Evolutionary conservation across 1,139 yeast species (phyloP).

Genomic region (Suhomyces panamericanus): DNA sequence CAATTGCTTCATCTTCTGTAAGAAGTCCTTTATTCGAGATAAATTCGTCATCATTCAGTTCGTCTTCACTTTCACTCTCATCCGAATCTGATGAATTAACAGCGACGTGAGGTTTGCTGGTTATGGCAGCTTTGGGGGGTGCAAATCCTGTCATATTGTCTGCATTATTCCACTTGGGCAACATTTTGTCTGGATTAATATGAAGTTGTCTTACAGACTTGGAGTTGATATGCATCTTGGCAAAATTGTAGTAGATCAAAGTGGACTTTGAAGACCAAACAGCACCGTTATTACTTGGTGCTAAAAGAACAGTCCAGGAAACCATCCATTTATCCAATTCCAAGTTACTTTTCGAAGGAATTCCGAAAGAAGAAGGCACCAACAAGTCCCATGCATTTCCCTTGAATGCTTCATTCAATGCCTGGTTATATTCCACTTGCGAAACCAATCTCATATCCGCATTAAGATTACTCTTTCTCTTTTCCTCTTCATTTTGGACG

Average conservation of each 20-base stretch:
- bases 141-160: not conserved
- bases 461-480: slow-evolving; percentile 13
- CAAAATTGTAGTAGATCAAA: slow-evolving; percentile 68
- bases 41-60: slow-evolving; percentile 31
- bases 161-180: slow-evolving; percentile 38
- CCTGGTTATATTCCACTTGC: slow-evolving; percentile 72
- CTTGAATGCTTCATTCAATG: slow-evolving; percentile 56
- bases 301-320: slow-evolving; percentile 69
- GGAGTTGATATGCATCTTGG: slow-evolving; percentile 72
- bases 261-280: slow-evolving; percentile 75
- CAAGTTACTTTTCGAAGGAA: slow-evolving; percentile 66
- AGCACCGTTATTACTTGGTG: slow-evolving; percentile 59
- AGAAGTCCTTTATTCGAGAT: slow-evolving; percentile 39
- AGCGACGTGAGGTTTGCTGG: not conserved
- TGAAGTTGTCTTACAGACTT: slow-evolving; percentile 51
- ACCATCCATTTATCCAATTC: slow-evolving; percentile 81
- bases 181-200: slow-evolving; percentile 28
- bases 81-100: slow-evolving; percentile 3
- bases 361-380: slow-evolving; percentile 61
- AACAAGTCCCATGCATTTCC: slow-evolving; percentile 66
- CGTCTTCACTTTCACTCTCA: slow-evolving; percentile 27
- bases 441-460: slow-evolving; percentile 65
- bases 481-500: slow-evolving; percentile 5
- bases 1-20: slow-evolving; percentile 36
- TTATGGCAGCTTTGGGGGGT: not conserved